Evolutionary conservation across 2,329 filamentous ascomycete genomes (phyloP).

Genomic region (Chaetomium globosum): DNA sequence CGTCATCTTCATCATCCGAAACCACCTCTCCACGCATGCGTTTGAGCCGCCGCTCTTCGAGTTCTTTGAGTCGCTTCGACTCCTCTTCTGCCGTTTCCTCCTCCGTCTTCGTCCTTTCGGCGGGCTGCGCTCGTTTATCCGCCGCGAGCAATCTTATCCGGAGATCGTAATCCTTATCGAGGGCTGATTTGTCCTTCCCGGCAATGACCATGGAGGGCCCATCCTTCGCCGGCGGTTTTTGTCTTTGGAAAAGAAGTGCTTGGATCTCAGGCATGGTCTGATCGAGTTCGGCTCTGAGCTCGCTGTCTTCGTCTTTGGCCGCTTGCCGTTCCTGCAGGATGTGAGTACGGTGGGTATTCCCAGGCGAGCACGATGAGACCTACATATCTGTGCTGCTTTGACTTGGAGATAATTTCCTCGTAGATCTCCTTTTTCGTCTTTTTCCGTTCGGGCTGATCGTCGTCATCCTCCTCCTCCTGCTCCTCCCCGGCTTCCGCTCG

Average conservation of each 20-base stretch:
- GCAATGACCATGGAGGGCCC: slow-evolving; percentile 42
- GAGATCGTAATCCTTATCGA: slow-evolving; percentile 86
- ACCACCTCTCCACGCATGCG: slow-evolving; percentile 82
- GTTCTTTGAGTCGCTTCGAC: slow-evolving; percentile 71
- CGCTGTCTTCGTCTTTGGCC: slow-evolving; percentile 89
- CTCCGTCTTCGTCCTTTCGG: slow-evolving; percentile 86
- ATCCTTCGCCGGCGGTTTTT: slow-evolving; percentile 47
- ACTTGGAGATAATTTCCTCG: slow-evolving; percentile 97
- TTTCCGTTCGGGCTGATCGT: slow-evolving; percentile 73
- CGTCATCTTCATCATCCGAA: slow-evolving; percentile 63
- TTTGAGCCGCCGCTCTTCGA: slow-evolving; percentile 79
- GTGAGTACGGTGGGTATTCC: slow-evolving; percentile 6
- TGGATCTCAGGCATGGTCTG: slow-evolving; percentile 79
- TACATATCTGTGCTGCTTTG: slow-evolving; percentile 84
- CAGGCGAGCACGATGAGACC: background rate
- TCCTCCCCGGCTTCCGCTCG: slow-evolving; percentile 53
- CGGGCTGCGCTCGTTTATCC: slow-evolving; percentile 82
- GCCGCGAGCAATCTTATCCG: slow-evolving; percentile 78
- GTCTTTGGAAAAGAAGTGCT: slow-evolving; percentile 62
- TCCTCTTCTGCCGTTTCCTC: slow-evolving; percentile 82
- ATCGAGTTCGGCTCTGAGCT: slow-evolving; percentile 80
- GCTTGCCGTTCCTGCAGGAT: slow-evolving; percentile 72
- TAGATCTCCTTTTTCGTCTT: slow-evolving; percentile 97
- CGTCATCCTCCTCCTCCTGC: slow-evolving; percentile 53
- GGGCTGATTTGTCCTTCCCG: slow-evolving; percentile 65